Evolutionary conservation across 805 yeast genomes (phyloP).

Genomic region (Komagataella kurtzmanii): DNA sequence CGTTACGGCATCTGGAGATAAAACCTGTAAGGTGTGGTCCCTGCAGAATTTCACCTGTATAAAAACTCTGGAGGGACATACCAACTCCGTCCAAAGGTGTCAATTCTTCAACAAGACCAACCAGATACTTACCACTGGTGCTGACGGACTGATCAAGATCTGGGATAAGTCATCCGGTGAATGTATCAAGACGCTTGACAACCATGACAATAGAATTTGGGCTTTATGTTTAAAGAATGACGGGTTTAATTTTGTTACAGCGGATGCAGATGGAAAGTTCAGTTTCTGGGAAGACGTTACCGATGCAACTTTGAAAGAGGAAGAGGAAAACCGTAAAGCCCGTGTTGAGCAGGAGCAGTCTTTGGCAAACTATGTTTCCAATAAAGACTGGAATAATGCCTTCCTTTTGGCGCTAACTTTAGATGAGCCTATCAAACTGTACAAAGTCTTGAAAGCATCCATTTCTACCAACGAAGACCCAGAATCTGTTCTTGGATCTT

Average conservation of each 20-base stretch:
- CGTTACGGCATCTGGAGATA: slow-evolving; percentile 86
- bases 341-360: slow-evolving; percentile 83
- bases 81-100: slow-evolving; percentile 82
- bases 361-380: slow-evolving; percentile 56
- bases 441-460: slow-evolving; percentile 58
- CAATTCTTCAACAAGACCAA: slow-evolving; percentile 52
- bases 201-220: slow-evolving; percentile 93
- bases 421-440: slow-evolving; percentile 83
- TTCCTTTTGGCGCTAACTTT: slow-evolving; percentile 73
- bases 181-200: slow-evolving; percentile 71
- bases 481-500: slow-evolving; percentile 39
- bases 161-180: slow-evolving; percentile 80
- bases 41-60: slow-evolving; percentile 61
- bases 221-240: slow-evolving; percentile 56
- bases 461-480: slow-evolving; percentile 35
- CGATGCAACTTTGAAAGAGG: slow-evolving; percentile 47
- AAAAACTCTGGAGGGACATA: slow-evolving; percentile 86
- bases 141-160: slow-evolving; percentile 85
- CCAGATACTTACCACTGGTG: slow-evolving; percentile 71
- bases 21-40: slow-evolving; percentile 83
- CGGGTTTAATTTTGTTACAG: slow-evolving; percentile 62
- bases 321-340: slow-evolving; percentile 37
- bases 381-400: slow-evolving; percentile 80
- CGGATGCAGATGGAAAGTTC: slow-evolving; percentile 92
- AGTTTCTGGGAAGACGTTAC: slow-evolving; percentile 85